These are phyloP conservation scores for Pichia sp. DNA, from an alignment of 1,139 yeast genomes.

Conservation along the genomic window DNA sequence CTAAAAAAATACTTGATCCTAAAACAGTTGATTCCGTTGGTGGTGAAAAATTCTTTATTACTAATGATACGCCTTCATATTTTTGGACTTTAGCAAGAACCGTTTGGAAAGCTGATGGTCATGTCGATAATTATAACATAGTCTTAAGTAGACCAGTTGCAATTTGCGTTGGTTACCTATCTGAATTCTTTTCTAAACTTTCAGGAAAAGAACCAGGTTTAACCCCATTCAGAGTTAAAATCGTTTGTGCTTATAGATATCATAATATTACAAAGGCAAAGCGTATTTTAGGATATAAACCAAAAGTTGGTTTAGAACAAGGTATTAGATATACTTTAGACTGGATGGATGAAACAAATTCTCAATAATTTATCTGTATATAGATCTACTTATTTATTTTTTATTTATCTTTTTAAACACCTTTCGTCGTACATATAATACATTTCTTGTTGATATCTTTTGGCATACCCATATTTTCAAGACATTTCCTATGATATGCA, in stretches of 20 bases:
- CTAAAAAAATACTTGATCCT: slow-evolving; percentile 53
- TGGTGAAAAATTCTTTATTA: slow-evolving; percentile 84
- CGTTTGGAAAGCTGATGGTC: slow-evolving; percentile 96
- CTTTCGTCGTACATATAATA: slow-evolving; percentile 30
- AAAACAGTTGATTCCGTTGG: slow-evolving; percentile 47
- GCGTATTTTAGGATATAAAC: slow-evolving; percentile 65
- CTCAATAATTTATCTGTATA: slow-evolving; percentile 2
- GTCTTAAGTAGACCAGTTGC: slow-evolving; percentile 72
- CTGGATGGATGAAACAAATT: slow-evolving; percentile 72
- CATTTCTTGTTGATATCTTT: slow-evolving; percentile 21
- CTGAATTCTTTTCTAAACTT: slow-evolving; percentile 65
- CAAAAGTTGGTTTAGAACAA: slow-evolving; percentile 72
- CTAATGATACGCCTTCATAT: slow-evolving; percentile 92
- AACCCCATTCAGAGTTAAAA: slow-evolving; percentile 89
- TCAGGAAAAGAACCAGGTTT: slow-evolving; percentile 86
- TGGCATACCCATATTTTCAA: slow-evolving; percentile 40
- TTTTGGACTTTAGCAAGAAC: slow-evolving; percentile 97
- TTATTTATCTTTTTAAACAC: no score
- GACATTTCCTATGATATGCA: slow-evolving; percentile 62
- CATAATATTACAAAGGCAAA: slow-evolving; percentile 91
- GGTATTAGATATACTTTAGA: slow-evolving; percentile 78
- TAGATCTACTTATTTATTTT: not conserved
- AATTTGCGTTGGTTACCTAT: slow-evolving; percentile 68
- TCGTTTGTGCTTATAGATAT: slow-evolving; percentile 92
- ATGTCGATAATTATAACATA: slow-evolving; percentile 61